Percentiles rank a stretch among this genome's conserved stretches.
Evolutionary conservation across 495 filamentous ascomycete genomes (phyloP).

Genomic region (Annulohypoxylon stygium): DNA sequence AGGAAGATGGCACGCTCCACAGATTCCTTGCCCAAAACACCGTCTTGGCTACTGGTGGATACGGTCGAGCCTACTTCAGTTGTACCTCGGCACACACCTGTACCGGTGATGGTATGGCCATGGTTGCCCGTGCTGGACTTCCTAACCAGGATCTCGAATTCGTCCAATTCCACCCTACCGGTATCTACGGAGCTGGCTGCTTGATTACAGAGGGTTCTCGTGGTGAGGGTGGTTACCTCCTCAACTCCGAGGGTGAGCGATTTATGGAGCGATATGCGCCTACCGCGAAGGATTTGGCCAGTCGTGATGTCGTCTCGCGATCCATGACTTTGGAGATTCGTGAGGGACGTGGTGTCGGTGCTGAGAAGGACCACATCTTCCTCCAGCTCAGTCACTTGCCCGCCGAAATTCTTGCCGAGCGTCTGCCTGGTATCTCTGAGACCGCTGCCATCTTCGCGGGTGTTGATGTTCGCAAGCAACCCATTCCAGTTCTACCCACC

Average conservation of each 20-base stretch:
- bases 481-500: slow-evolving; percentile 95
- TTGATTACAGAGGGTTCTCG: slow-evolving; percentile 98
- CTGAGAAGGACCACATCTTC: slow-evolving; percentile 97
- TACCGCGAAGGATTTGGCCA: slow-evolving; percentile 95
- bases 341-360: slow-evolving; percentile 93
- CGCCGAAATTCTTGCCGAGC: slow-evolving; percentile 89
- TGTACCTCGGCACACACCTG: slow-evolving; percentile 98
- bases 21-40: slow-evolving; percentile 96
- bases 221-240: slow-evolving; percentile 97
- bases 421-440: slow-evolving; percentile 98
- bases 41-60: slow-evolving; percentile 94
- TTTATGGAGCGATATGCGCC: slow-evolving; percentile 99
- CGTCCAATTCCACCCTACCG: slow-evolving; percentile 99
- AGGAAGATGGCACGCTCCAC: slow-evolving; percentile 97
- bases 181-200: slow-evolving; percentile 98
- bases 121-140: slow-evolving; percentile 97
- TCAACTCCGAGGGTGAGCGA: slow-evolving; percentile 96
- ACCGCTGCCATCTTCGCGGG: slow-evolving; percentile 96
- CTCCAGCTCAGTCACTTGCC: slow-evolving; percentile 96
- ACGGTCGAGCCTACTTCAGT: slow-evolving; percentile 96
- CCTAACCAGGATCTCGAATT: slow-evolving; percentile 99
- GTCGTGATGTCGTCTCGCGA: slow-evolving; percentile 92
- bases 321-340: slow-evolving; percentile 98
- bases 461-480: slow-evolving; percentile 95
- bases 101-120: slow-evolving; percentile 98